A percentile compares a stretch with the other conserved stretches of the same genome.
Conservation (phyloP, 129 eudicot genomes). For the Helianthus tuberosus region DNA sequence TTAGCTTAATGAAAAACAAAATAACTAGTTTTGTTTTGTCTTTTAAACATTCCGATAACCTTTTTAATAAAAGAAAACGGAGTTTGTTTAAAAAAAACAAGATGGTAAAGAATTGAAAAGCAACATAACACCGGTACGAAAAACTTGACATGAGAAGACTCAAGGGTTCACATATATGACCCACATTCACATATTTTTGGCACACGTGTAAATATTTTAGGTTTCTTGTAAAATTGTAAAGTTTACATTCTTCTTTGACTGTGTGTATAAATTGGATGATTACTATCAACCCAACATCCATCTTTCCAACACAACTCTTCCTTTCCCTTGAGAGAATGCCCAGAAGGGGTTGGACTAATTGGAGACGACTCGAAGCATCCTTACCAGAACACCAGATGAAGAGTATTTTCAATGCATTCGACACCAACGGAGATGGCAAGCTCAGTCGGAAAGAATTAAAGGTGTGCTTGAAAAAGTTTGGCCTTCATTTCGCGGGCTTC, state of each 20-base stretch:
- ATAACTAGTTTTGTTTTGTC: too few species aligned
- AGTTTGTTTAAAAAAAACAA: too few species aligned
- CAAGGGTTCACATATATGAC: too few species aligned
- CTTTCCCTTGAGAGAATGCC: constrained; percentile 6
- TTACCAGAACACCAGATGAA: constrained; percentile 13
- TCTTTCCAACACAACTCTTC: neutral
- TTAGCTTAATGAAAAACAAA: too few species aligned
- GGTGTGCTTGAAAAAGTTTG: constrained; percentile 35
- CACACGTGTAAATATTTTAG: neutral
- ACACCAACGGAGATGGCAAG: constrained; percentile 40
- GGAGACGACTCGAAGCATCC: constrained; percentile 8
- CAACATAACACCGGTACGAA: too few species aligned
- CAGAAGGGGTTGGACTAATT: constrained; percentile 23
- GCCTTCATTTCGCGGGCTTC: constrained; percentile 23
- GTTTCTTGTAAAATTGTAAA: too few species aligned
- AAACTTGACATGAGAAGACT: too few species aligned
- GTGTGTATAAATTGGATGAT: neutral
- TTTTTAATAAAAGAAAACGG: too few species aligned
- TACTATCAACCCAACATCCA: constrained; percentile 3
- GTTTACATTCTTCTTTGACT: too few species aligned
- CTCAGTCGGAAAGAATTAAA: constrained; percentile 41
- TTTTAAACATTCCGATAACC: too few species aligned
- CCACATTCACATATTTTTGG: too few species aligned
- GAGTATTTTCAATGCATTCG: constrained; percentile 24
- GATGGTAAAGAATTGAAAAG: too few species aligned